These are phyloP conservation scores for Komagataea norvegica DNA, from an alignment of 1,139 yeast species.

Conservation along the genomic window DNA sequence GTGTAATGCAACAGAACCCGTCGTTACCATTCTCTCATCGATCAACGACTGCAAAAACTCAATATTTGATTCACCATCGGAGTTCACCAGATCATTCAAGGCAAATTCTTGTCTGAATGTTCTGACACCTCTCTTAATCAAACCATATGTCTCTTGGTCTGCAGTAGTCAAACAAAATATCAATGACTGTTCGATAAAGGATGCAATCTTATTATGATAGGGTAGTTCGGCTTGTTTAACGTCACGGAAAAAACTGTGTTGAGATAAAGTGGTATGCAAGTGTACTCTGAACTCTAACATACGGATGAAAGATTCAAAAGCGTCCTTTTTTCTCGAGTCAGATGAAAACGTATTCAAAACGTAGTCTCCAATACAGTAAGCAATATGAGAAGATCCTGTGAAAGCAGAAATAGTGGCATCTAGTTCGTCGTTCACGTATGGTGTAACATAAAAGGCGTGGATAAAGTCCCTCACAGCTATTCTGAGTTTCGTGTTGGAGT, in stretches of 20 bases:
- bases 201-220: constrained; percentile 25
- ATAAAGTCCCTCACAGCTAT: constrained; percentile 22
- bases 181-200: constrained; percentile 40
- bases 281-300: constrained; percentile 21
- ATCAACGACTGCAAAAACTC: constrained; percentile 48
- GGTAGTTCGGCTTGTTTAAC: constrained; percentile 25
- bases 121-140: constrained; percentile 45
- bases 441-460: constrained; percentile 17
- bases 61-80: constrained; percentile 31
- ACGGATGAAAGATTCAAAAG: constrained; percentile 24
- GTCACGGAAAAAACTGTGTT: constrained; percentile 19
- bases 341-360: constrained; percentile 17
- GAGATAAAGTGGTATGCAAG: constrained; percentile 14
- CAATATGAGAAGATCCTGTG: constrained; percentile 20
- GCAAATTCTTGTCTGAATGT: constrained; percentile 41
- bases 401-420: constrained; percentile 22
- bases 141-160: constrained; percentile 50
- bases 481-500: constrained; percentile 20
- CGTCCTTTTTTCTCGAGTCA: constrained; percentile 20
- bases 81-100: constrained; percentile 17
- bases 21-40: constrained; percentile 56
- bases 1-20: constrained; percentile 75
- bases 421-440: constrained; percentile 20
- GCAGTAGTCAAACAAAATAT: constrained; percentile 51
- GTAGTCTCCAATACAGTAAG: constrained; percentile 18